phyloP scores from a whole-genome alignment of 805 yeast genomes.

The Starmera amethionina region DNA sequence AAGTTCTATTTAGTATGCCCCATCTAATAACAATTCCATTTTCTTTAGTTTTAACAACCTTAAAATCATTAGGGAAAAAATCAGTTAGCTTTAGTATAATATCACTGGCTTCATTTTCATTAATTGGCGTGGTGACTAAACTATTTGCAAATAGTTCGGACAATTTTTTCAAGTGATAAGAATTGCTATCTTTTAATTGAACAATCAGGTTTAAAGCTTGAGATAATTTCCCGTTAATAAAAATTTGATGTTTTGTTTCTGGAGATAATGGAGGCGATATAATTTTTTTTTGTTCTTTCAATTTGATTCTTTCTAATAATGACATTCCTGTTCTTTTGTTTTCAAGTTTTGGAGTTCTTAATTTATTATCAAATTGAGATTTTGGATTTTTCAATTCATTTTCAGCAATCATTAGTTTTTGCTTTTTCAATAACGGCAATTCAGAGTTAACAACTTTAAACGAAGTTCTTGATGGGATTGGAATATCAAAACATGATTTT shows the following conservation, averaged over 20 bases:
- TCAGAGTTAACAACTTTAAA: not conserved
- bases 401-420: conserved; percentile 7
- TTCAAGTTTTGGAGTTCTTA: not conserved
- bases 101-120: conserved; percentile 14
- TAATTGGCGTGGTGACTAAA: conserved; percentile 6
- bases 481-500: conserved; percentile 5
- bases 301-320: conserved; percentile 29
- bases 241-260: conserved; percentile 14
- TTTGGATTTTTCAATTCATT: conserved; percentile 1
- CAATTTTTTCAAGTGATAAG: conserved; percentile 12
- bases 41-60: conserved; percentile 6
- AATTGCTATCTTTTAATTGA: conserved; percentile 12
- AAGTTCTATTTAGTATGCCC: conserved; percentile 1
- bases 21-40: conserved; percentile 11
- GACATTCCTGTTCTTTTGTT: conserved; percentile 12
- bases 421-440: conserved; percentile 2
- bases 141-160: conserved; percentile 12
- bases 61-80: conserved; percentile 13
- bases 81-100: conserved; percentile 6
- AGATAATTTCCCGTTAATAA: conserved; percentile 19
- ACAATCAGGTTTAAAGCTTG: conserved; percentile 22
- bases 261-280: conserved; percentile 10
- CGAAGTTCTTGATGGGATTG: conserved; percentile 1
- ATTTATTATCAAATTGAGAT: conserved; percentile 21
- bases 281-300: conserved; percentile 22